These are phyloP conservation scores for Adansonia madagascariensis DNA, from an alignment of 441 rosid genomes.

Conservation along the genomic window DNA sequence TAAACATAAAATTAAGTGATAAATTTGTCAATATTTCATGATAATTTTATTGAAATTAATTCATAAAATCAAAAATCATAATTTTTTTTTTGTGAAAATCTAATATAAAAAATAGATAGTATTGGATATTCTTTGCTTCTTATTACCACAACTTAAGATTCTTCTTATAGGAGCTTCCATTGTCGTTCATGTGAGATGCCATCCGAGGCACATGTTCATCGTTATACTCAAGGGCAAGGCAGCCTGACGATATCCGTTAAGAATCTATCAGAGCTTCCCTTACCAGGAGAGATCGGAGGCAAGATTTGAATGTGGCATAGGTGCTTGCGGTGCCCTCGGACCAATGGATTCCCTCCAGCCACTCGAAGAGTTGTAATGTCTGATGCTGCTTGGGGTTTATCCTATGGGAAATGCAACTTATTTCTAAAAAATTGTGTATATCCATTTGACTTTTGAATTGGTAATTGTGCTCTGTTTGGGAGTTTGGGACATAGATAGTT, in stretches of 20 bases:
- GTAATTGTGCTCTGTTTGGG: conserved; percentile 4
- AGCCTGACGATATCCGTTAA: conserved; percentile 85
- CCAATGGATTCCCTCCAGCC: conserved; percentile 75
- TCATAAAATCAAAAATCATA: neutral
- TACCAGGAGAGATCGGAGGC: conserved; percentile 76
- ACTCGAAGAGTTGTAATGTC: conserved; percentile 82
- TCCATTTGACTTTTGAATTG: neutral
- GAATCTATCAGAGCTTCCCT: conserved; percentile 51
- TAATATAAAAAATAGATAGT: neutral
- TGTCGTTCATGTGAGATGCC: conserved; percentile 72
- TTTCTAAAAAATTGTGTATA: neutral
- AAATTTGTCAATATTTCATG: neutral
- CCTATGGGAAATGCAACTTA: conserved; percentile 49
- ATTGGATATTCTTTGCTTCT: conserved; percentile 6
- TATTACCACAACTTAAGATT: conserved; percentile 19
- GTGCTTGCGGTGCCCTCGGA: conserved; percentile 75
- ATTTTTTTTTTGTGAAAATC: neutral
- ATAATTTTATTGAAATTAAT: neutral
- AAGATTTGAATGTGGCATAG: conserved; percentile 93
- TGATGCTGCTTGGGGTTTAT: conserved; percentile 85
- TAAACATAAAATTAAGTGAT: neutral
- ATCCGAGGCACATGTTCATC: conserved; percentile 79
- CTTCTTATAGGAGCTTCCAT: conserved; percentile 46
- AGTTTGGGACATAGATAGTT: conserved; percentile 16
- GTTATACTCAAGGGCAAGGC: conserved; percentile 83